Evolutionary conservation across 345 rosid genomes (phyloP).

Genomic region (Heritiera fomes): DNA sequence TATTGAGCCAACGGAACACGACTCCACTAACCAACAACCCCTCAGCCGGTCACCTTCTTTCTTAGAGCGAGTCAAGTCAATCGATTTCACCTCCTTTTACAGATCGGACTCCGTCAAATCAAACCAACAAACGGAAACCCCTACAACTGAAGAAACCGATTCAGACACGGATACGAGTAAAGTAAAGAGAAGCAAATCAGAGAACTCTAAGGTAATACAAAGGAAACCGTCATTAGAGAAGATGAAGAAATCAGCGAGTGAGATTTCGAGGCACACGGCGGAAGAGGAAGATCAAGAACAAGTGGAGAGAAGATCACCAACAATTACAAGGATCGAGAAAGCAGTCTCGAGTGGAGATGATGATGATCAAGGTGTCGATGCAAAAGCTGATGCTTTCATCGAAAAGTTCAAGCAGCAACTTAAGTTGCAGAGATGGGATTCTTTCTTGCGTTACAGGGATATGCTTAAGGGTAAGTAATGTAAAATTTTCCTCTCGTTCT

Average conservation of each 20-base stretch:
- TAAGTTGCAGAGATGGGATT: slow-evolving; percentile 23
- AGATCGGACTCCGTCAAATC: slow-evolving; percentile 12
- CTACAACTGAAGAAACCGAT: background rate
- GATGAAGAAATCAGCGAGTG: slow-evolving; percentile 77
- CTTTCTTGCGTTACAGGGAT: slow-evolving; percentile 23
- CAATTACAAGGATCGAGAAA: slow-evolving; percentile 12
- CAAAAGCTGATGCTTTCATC: slow-evolving; percentile 23
- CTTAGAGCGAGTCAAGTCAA: slow-evolving; percentile 22
- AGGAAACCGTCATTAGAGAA: slow-evolving; percentile 26
- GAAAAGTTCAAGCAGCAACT: slow-evolving; percentile 17
- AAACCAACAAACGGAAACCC: background rate
- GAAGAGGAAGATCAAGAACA: slow-evolving; percentile 11
- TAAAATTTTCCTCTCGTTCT: background rate
- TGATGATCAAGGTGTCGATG: slow-evolving; percentile 13
- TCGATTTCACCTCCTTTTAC: slow-evolving; percentile 18
- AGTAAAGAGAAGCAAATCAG: slow-evolving; percentile 48
- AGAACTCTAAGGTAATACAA: slow-evolving; percentile 21
- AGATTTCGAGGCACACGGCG: slow-evolving; percentile 31
- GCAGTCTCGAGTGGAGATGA: slow-evolving; percentile 1
- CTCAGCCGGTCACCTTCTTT: slow-evolving; percentile 18
- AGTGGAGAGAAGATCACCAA: slow-evolving; percentile 19
- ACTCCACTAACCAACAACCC: background rate
- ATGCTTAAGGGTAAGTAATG: slow-evolving; percentile 1
- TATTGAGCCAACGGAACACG: background rate
- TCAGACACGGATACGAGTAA: slow-evolving; percentile 20